These are phyloP conservation scores for Sphagnum contortum DNA, from an alignment of 225 moss, liverwort and hornwort species.

Conservation along the genomic window DNA sequence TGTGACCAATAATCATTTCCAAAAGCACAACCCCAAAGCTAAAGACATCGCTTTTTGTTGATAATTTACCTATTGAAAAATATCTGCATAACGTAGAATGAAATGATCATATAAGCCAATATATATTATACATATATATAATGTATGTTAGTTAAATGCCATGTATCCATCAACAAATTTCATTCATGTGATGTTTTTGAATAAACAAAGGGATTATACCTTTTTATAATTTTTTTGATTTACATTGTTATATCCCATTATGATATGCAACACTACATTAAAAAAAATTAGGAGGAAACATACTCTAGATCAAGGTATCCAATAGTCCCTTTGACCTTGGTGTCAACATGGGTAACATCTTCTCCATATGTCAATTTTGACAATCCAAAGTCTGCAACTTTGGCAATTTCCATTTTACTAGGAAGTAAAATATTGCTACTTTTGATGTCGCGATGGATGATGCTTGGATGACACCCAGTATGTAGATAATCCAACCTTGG, in stretches of 20 bases:
- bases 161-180: not conserved
- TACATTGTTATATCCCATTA: too few relatives aligned
- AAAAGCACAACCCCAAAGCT: conserved; percentile 55
- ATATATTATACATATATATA: too few relatives aligned
- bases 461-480: conserved; percentile 33
- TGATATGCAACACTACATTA: too few relatives aligned
- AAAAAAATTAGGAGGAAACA: not conserved
- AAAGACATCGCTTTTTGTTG: conserved; percentile 48
- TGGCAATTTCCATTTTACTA: conserved; percentile 11
- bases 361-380: conserved; percentile 19
- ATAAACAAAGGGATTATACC: not conserved
- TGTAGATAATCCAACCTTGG: conserved; percentile 57
- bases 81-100: conserved; percentile 18
- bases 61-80: conserved; percentile 24
- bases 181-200: not conserved
- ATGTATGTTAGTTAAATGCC: too few relatives aligned
- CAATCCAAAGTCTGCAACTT: conserved; percentile 46
- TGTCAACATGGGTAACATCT: conserved; percentile 22
- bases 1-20: conserved; percentile 35
- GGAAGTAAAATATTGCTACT: conserved; percentile 49
- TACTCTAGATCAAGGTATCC: conserved; percentile 80
- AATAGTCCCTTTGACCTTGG: conserved; percentile 41
- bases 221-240: too few relatives aligned
- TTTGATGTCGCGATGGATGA: conserved; percentile 58
- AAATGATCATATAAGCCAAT: not conserved